Evolutionary conservation across 441 rosid genomes (phyloP).

Genomic region (Erodium moschatum): DNA sequence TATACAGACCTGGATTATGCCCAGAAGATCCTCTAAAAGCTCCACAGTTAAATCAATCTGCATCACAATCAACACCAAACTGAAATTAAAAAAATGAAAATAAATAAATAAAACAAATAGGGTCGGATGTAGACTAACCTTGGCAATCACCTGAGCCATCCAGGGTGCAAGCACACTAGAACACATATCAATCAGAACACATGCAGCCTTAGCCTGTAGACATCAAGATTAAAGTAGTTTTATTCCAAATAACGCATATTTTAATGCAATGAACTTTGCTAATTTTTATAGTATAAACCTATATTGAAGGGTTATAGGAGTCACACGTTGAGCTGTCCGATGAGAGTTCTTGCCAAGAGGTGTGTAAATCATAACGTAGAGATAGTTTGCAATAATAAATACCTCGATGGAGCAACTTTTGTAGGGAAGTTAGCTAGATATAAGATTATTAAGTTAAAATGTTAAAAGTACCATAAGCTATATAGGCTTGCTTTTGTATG

Average conservation of each 20-base stretch:
- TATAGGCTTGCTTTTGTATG: background rate
- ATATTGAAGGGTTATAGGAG: background rate
- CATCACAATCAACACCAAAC: constrained; percentile 24
- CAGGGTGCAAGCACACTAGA: constrained; percentile 69
- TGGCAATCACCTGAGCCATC: constrained; percentile 61
- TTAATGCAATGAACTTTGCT: background rate
- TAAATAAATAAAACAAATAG: constrained; percentile 14
- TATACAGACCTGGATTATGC: constrained; percentile 54
- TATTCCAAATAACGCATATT: constrained; percentile 1
- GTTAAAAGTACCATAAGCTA: background rate
- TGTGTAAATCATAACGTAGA: background rate
- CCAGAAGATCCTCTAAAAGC: constrained; percentile 74
- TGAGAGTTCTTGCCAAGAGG: constrained; percentile 5
- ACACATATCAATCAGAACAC: constrained; percentile 72
- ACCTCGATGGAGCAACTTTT: background rate
- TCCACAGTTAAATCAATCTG: constrained; percentile 72
- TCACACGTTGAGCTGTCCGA: background rate
- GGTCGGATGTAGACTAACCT: constrained; percentile 39
- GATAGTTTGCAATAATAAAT: background rate
- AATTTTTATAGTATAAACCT: background rate
- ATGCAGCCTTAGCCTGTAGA: constrained; percentile 78
- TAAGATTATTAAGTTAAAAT: background rate
- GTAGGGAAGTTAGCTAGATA: background rate
- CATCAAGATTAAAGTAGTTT: constrained; percentile 16
- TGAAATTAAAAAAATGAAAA: constrained; percentile 12